Base-by-base conservation (phyloP, 768 basidiomycete genomes). In the Kwoniella newhampshirensis region DNA sequence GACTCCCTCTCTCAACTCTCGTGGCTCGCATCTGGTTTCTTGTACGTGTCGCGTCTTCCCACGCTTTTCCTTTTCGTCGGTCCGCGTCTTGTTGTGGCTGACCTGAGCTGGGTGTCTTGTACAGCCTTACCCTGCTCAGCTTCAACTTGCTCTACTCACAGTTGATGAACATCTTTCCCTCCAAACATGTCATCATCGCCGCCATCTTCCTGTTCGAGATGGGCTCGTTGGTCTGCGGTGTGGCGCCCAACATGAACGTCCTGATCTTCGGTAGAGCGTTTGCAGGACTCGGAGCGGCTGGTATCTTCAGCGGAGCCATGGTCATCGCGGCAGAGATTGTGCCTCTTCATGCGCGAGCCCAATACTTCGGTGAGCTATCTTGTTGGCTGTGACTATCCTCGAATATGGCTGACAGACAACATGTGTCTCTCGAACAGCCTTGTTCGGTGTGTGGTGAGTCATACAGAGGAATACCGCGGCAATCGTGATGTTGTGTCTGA, bases 281-380 rank as follows among this genome's bases (percentile, higher is more conserved):
- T 35, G 74, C 79, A 2, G 82, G 82, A 11, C 55, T 81, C 2
- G 82, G 81, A 1, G 81, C 79, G 0, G 77, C 79, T 1, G 80
- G 80, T 32, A 74, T 79, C 42, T 75, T 79, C 51, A 60, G 57
- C 18, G 55, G 62, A 5, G 63, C 49, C 26, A 65, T 71, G 60
- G 30, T 73, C 51, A 65, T 75, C 51, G 57, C 71, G 9, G 59
- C 74, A 25, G 71, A 75, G 52, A 54, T 75, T 41, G 71, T 73
- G 4, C 42, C 67, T 2, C 42, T 74, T 48, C 64, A 66, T 26
- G 51, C 64, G 13, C 59, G 71, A 45, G 64, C 71, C 21, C 55
- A 71, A 32, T 73, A 69, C 54, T 69, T 76, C 45, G 32, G 32
- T 32, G 32, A 32, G 32, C n/a, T n/a, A n/a, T n/a, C n/a, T n/a